Conservation (phyloP, 257 asterid genomes). For the Penstemon eatonii region DNA sequence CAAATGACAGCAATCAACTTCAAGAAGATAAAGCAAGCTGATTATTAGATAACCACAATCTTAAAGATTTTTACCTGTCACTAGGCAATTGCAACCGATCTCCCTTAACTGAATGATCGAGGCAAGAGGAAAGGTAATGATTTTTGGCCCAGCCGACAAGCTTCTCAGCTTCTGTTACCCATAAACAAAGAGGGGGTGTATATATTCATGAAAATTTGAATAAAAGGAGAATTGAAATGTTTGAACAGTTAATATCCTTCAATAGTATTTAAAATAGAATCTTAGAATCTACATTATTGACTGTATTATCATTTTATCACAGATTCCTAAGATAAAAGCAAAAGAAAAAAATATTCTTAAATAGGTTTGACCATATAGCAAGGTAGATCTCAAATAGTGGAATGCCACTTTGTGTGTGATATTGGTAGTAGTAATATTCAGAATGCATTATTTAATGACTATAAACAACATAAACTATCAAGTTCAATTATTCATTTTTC, state of each 20-base stretch:
- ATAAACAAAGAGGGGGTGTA: slow-evolving; percentile 16
- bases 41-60: slow-evolving; percentile 23
- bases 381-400: too few relatives aligned
- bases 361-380: too few relatives aligned
- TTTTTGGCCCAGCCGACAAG: slow-evolving; percentile 96
- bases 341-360: too few relatives aligned
- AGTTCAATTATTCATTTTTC: too few relatives aligned
- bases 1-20: slow-evolving; percentile 28
- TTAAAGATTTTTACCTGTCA: slow-evolving; percentile 65
- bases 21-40: slow-evolving; percentile 23
- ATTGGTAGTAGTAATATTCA: too few relatives aligned
- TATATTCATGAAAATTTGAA: slow-evolving; percentile 12
- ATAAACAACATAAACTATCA: too few relatives aligned
- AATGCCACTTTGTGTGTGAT: too few relatives aligned
- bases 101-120: slow-evolving; percentile 67
- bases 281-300: slow-evolving; percentile 3
- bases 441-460: too few relatives aligned
- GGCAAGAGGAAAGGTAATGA: slow-evolving; percentile 80
- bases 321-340: not conserved
- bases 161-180: slow-evolving; percentile 77
- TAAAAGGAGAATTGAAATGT: slow-evolving; percentile 1
- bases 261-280: not conserved
- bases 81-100: slow-evolving; percentile 72
- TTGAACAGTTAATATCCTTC: not conserved
- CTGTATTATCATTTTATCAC: not conserved